phyloP scores from a whole-genome alignment of 208 protist genomes.

The Leishmania mexicana region DNA sequence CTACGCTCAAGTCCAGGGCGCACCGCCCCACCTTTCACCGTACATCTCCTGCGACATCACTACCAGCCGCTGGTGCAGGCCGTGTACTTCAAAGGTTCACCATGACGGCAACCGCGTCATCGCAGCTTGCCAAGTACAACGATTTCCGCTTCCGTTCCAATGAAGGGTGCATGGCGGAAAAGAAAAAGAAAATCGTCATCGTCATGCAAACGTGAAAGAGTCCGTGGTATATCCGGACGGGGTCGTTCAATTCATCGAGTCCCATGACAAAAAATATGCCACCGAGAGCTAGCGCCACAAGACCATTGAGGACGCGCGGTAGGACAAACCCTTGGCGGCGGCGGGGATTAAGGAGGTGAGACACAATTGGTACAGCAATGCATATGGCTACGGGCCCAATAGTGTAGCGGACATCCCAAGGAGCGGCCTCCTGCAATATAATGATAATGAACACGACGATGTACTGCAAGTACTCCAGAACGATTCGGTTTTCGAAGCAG shows the following conservation, averaged over 20 bases:
- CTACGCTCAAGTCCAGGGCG: neutral
- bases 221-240: conserved; percentile 72
- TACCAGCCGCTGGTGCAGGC: neutral
- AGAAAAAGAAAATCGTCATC: conserved; percentile 53
- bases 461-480: conserved; percentile 52
- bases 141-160: conserved; percentile 15
- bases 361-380: conserved; percentile 36
- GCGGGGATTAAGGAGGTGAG: conserved; percentile 29
- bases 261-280: conserved; percentile 58
- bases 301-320: conserved; percentile 25
- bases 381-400: conserved; percentile 44
- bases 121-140: neutral
- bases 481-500: conserved; percentile 29
- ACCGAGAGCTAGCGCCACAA: conserved; percentile 28
- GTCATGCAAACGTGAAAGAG: conserved; percentile 69
- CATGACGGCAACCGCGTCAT: conserved; percentile 15
- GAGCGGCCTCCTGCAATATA: conserved; percentile 58
- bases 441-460: conserved; percentile 44
- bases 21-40: neutral
- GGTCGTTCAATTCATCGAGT: conserved; percentile 60
- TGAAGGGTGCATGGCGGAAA: conserved; percentile 18
- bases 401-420: conserved; percentile 69
- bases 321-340: conserved; percentile 22
- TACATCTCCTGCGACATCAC: neutral
- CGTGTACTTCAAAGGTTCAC: conserved; percentile 16